Evolutionary conservation across 495 filamentous ascomycete species (phyloP).

Genomic region (Annulohypoxylon maeteangense): DNA sequence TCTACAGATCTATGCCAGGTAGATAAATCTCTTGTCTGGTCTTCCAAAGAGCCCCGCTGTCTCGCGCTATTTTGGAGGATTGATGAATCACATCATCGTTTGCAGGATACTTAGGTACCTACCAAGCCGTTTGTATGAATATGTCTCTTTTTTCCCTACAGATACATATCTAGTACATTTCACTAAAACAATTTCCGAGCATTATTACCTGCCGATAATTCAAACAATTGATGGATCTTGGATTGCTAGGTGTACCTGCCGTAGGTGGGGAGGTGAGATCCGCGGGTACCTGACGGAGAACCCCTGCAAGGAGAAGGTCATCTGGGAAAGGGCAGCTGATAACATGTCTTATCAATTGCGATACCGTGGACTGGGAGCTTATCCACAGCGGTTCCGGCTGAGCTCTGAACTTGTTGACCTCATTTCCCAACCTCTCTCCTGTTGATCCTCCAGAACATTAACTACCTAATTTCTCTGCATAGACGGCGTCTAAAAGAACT

Average conservation of each 20-base stretch:
- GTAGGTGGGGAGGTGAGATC: not conserved
- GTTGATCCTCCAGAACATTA: not conserved
- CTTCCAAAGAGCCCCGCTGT: too few species aligned
- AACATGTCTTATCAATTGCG: constrained; percentile 6
- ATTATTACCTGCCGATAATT: too few species aligned
- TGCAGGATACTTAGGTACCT: too few species aligned
- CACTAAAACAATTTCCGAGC: not conserved
- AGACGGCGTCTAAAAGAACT: not conserved
- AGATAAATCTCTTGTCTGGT: too few species aligned
- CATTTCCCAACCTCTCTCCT: constrained; percentile 27
- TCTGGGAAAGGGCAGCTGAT: constrained; percentile 4
- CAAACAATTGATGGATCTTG: too few species aligned
- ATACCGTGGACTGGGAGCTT: not conserved
- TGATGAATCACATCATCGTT: too few species aligned
- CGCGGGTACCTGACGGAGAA: not conserved
- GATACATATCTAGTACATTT: not conserved
- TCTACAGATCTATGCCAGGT: too few species aligned
- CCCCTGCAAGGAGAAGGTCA: constrained; percentile 7
- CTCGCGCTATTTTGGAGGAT: too few species aligned
- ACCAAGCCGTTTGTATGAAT: too few species aligned
- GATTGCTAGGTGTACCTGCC: too few species aligned
- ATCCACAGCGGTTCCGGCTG: constrained; percentile 3
- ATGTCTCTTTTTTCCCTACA: too few species aligned
- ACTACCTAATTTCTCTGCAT: not conserved
- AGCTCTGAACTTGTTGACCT: constrained; percentile 8